Conservation (phyloP, 495 filamentous ascomycete genomes). For the Tuber borchii region DNA sequence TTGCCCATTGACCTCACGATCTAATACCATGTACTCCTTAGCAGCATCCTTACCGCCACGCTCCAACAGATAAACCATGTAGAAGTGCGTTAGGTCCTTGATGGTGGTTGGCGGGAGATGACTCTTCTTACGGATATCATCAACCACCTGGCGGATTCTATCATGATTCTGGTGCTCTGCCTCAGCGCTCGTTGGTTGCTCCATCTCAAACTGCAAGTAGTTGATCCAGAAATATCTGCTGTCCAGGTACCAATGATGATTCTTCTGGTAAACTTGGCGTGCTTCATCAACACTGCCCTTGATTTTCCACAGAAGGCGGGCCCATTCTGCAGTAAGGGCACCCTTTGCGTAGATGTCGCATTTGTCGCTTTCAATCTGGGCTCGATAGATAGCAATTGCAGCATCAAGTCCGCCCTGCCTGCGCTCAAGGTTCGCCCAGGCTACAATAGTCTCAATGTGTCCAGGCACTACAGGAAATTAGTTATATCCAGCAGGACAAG, state of each 20-base stretch:
- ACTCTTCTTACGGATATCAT: slow-evolving; percentile 69
- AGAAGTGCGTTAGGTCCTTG: slow-evolving; percentile 70
- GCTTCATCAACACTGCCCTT: slow-evolving; percentile 81
- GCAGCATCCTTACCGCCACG: slow-evolving; percentile 74
- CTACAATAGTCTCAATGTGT: slow-evolving; percentile 79
- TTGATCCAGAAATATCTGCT: slow-evolving; percentile 87
- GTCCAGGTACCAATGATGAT: slow-evolving; percentile 77
- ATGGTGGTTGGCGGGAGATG: slow-evolving; percentile 59
- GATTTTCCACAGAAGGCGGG: slow-evolving; percentile 79
- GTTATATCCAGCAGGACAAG: slow-evolving; percentile 36
- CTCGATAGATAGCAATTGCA: slow-evolving; percentile 78
- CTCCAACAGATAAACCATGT: slow-evolving; percentile 79
- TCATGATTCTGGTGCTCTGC: slow-evolving; percentile 61
- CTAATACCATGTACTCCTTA: slow-evolving; percentile 77
- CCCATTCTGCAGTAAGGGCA: slow-evolving; percentile 83
- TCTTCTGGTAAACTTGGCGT: slow-evolving; percentile 73
- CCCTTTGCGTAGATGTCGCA: slow-evolving; percentile 77
- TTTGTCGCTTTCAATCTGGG: slow-evolving; percentile 63
- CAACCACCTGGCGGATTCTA: slow-evolving; percentile 72
- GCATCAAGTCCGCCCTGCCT: slow-evolving; percentile 78
- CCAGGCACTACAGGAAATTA: slow-evolving; percentile 53
- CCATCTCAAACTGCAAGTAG: slow-evolving; percentile 83
- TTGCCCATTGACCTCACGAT: slow-evolving; percentile 80
- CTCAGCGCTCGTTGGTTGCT: slow-evolving; percentile 66
- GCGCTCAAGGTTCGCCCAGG: slow-evolving; percentile 80